These are phyloP conservation scores for Cutaneotrichosporon daszewskae DNA, from an alignment of 1,284 basidiomycete species.

Conservation along the genomic window DNA sequence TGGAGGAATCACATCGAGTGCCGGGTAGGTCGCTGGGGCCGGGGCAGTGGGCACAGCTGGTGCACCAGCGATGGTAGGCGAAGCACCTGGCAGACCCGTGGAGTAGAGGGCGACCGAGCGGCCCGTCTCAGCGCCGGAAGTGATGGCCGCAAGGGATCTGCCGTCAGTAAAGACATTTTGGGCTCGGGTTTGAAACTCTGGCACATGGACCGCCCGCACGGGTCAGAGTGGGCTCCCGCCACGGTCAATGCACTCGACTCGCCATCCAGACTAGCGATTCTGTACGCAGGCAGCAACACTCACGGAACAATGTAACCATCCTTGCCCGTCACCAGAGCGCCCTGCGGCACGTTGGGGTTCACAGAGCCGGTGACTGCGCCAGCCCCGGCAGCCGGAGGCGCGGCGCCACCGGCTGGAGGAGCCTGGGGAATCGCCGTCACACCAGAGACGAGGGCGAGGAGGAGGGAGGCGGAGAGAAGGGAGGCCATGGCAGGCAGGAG, in stretches of 20 bases:
- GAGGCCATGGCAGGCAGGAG: background rate
- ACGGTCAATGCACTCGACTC: too few relatives aligned
- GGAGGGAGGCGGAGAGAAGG: background rate
- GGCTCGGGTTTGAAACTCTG: too few relatives aligned
- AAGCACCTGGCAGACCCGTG: conserved; percentile 37
- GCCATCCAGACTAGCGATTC: too few relatives aligned
- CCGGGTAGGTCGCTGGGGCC: conserved; percentile 55
- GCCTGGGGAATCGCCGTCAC: conserved; percentile 1
- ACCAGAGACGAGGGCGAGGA: conserved; percentile 19
- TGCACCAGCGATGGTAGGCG: conserved; percentile 44
- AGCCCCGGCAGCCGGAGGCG: too few relatives aligned
- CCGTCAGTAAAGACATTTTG: too few relatives aligned
- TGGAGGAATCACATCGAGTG: conserved; percentile 62
- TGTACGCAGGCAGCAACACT: conserved; percentile 16
- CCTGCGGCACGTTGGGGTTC: conserved; percentile 29
- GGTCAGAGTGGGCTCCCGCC: too few relatives aligned
- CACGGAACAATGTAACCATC: conserved; percentile 39
- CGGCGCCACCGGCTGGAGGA: conserved; percentile 4
- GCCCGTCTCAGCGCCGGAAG: conserved; percentile 60
- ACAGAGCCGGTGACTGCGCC: conserved; percentile 8
- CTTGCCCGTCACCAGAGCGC: conserved; percentile 24
- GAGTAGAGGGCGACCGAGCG: conserved; percentile 52
- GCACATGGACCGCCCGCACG: too few relatives aligned
- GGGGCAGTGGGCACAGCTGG: conserved; percentile 43
- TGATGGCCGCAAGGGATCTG: conserved; percentile 55